A percentile compares a stretch with the other conserved stretches of the same genome.
Conservation (phyloP, 768 basidiomycete genomes). For the Cytidiella melzeri region DNA sequence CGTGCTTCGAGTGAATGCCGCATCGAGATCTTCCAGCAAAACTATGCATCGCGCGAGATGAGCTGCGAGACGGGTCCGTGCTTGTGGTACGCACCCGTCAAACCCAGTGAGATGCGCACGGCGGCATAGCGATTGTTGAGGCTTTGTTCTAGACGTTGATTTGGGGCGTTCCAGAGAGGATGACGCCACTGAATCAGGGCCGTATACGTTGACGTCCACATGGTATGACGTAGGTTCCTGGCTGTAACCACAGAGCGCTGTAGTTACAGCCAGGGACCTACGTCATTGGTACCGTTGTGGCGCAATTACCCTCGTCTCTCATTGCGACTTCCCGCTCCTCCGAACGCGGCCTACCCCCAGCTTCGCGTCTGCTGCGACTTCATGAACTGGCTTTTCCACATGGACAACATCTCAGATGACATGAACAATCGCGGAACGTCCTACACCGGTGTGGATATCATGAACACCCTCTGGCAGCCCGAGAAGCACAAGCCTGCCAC, state of each 20-base stretch:
- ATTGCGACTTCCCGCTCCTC: slow-evolving; percentile 56
- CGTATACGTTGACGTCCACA: too few species aligned
- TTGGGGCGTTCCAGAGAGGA: too few species aligned
- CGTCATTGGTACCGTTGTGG: too few species aligned
- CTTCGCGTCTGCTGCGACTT: slow-evolving; percentile 73
- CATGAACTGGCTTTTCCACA: slow-evolving; percentile 71
- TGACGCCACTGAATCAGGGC: too few species aligned
- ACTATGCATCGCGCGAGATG: slow-evolving; percentile 83
- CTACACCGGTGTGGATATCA: slow-evolving; percentile 54
- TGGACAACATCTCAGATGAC: slow-evolving; percentile 76
- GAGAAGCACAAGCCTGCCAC: slow-evolving; percentile 45
- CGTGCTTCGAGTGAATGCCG: slow-evolving; percentile 76
- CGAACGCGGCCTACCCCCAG: slow-evolving; percentile 50
- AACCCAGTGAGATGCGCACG: too few species aligned
- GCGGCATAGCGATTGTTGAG: too few species aligned
- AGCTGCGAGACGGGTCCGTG: too few species aligned
- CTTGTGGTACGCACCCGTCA: too few species aligned
- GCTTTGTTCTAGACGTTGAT: too few species aligned
- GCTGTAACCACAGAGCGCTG: too few species aligned
- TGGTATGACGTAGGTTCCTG: too few species aligned
- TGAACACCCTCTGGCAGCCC: slow-evolving; percentile 70
- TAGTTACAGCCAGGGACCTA: too few species aligned
- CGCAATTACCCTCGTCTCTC: slow-evolving; percentile 71
- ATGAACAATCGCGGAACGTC: slow-evolving; percentile 61
- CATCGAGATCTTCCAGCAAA: slow-evolving; percentile 86